phyloP scores from a whole-genome alignment of 768 basidiomycete genomes.

The Boletus speciosus region DNA sequence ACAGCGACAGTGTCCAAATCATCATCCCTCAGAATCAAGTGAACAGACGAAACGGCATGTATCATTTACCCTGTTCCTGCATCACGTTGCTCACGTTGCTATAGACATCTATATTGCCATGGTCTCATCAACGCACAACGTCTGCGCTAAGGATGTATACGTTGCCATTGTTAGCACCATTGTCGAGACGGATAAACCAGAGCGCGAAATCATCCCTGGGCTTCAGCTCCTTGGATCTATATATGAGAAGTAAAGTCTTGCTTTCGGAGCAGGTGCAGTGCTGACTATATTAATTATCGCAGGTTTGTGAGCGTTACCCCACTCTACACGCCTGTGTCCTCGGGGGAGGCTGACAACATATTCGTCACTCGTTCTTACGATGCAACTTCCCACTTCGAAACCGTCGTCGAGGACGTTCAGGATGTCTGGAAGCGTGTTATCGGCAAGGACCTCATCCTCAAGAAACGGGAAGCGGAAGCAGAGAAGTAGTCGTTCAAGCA shows the following conservation, averaged over 20 bases:
- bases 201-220: slow-evolving; percentile 89
- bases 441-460: slow-evolving; percentile 75
- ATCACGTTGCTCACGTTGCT: slow-evolving; percentile 4
- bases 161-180: slow-evolving; percentile 98
- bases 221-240: slow-evolving; percentile 89
- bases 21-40: slow-evolving; percentile 99
- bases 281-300: slow-evolving; percentile 8
- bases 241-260: slow-evolving; percentile 75
- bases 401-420: slow-evolving; percentile 94
- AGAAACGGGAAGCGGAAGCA: slow-evolving; percentile 77
- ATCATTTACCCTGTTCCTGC: neutral
- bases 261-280: neutral
- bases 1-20: slow-evolving; percentile 92
- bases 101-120: slow-evolving; percentile 98
- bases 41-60: slow-evolving; percentile 81
- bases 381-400: slow-evolving; percentile 98
- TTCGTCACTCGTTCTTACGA: slow-evolving; percentile 98
- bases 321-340: slow-evolving; percentile 82
- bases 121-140: slow-evolving; percentile 96
- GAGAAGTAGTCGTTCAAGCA: slow-evolving; percentile 37
- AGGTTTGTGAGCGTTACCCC: slow-evolving; percentile 91
- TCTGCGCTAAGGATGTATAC: slow-evolving; percentile 92
- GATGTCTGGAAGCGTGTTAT: slow-evolving; percentile 92
- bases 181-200: slow-evolving; percentile 91
- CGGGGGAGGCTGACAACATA: slow-evolving; percentile 82